Base-by-base conservation (phyloP, 2,329 filamentous ascomycete genomes). In the Neonectria hederae region DNA sequence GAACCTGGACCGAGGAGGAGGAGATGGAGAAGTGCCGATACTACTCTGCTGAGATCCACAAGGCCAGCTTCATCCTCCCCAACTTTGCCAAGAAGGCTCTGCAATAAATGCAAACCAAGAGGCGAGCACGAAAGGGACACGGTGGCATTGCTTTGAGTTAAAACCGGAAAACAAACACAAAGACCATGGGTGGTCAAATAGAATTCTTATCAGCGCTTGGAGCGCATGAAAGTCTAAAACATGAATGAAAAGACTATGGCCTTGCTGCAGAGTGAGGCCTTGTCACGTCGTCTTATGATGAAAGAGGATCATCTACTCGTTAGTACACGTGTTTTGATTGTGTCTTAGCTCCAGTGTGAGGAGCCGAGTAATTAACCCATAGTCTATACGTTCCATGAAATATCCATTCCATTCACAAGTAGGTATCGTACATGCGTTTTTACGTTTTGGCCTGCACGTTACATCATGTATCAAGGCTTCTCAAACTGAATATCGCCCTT, bases 1-100 rank as follows among this genome's bases (percentile, higher is more conserved):
- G 96, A 77, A 86, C 83, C 75, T 97, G 94, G 91, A 86, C 89
- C 69, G 79, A 86, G 69, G 94, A 97, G 83, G 94, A 98, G 83
- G 96, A 99, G 88, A 90, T 93, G 77, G 90, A 93, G 82, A 85
- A 95, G 75, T 97, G 93, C 92, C 89, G 88, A 80, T 99, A 99
- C 90, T 99, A 99, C 88, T 98, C 94, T 85, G 87, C 93, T 78
- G 93, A 97, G 78, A 95, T 99, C 78, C 96, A 99, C 87, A 91
- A 94, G 85, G 95, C 96, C 67, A 90, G 90, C 80, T 99, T 98
- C 81, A 82, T 98, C 68, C 86, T 99, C 78, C 96, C 96, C 67
- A 97, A 89, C 78, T 99, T 98, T 80, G 95, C 95, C 63, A 89
- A 93, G 80, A 91, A 95, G 87, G 88, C 87, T 61, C 83, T 90